A percentile compares a stretch with the other conserved stretches of the same genome.
phyloP scores from a whole-genome alignment of 176 grass and related monocot genomes.

The Oryza nivara region DNA sequence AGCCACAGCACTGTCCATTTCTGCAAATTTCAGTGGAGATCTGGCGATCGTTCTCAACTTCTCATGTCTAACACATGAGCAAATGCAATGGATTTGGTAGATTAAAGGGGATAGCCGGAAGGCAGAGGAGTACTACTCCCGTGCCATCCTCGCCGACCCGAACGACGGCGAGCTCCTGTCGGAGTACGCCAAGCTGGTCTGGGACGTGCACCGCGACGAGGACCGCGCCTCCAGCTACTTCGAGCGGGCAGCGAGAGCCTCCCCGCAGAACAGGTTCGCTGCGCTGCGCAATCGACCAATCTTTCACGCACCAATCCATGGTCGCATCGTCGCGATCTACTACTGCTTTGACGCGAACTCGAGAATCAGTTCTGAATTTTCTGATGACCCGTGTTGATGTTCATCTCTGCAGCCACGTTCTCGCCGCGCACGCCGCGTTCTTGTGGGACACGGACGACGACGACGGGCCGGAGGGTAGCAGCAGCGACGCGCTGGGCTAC shows the following conservation, averaged over 20 bases:
- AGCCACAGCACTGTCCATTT: neutral
- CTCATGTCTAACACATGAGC: neutral
- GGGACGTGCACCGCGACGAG: slow-evolving; percentile 78
- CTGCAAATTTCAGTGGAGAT: neutral
- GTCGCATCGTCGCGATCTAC: neutral
- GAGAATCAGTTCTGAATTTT: no score
- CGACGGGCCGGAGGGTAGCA: slow-evolving; percentile 28
- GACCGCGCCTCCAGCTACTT: slow-evolving; percentile 89
- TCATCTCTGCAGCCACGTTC: slow-evolving; percentile 61
- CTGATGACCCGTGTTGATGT: neutral
- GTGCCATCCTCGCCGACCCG: slow-evolving; percentile 75
- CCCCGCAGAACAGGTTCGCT: slow-evolving; percentile 60
- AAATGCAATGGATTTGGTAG: slow-evolving; percentile 8
- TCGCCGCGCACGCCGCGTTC: slow-evolving; percentile 73
- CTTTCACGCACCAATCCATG: no score
- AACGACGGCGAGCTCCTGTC: slow-evolving; percentile 84
- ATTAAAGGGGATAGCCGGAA: slow-evolving; percentile 58
- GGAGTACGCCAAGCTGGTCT: slow-evolving; percentile 87
- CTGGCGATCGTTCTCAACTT: neutral
- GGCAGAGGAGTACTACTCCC: slow-evolving; percentile 96
- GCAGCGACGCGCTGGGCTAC: slow-evolving; percentile 17
- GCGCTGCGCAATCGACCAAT: neutral
- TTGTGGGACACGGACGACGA: slow-evolving; percentile 76
- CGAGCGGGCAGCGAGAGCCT: slow-evolving; percentile 61
- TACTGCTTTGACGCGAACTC: neutral